A percentile compares a stretch with the other conserved stretches of the same genome.
These are phyloP conservation scores for Cymbopogon flexuosus DNA, from an alignment of 202 grass and related monocot species.

Conservation along the genomic window DNA sequence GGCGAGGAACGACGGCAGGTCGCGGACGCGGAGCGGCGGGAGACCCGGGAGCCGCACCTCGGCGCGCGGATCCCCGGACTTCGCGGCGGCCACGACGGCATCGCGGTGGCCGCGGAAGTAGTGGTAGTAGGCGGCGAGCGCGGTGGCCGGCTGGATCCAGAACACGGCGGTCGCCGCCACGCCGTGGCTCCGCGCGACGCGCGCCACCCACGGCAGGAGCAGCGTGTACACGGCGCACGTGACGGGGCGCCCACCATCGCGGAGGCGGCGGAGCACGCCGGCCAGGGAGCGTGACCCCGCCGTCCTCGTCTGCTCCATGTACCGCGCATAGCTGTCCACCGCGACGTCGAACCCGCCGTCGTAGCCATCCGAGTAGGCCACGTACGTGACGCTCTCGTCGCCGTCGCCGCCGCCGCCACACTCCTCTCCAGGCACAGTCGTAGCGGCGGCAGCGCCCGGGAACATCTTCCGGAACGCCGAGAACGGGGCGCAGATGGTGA, in stretches of 20 bases:
- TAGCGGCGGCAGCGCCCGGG: not conserved
- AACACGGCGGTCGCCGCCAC: slow-evolving; percentile 37
- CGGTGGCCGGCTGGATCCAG: slow-evolving; percentile 75
- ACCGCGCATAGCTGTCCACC: slow-evolving; percentile 22
- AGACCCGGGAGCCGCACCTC: slow-evolving; percentile 44
- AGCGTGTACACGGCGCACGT: slow-evolving; percentile 62
- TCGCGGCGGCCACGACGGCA: not conserved
- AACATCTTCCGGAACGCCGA: slow-evolving; percentile 67
- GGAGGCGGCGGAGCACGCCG: slow-evolving; percentile 20
- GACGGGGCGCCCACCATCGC: slow-evolving; percentile 29
- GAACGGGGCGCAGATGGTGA: slow-evolving; percentile 44
- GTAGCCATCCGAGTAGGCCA: slow-evolving; percentile 66
- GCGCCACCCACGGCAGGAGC: slow-evolving; percentile 49
- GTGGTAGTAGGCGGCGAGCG: slow-evolving; percentile 62
- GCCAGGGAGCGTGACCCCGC: slow-evolving; percentile 40
- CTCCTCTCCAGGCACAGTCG: not conserved
- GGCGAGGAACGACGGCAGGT: slow-evolving; percentile 70
- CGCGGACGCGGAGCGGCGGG: slow-evolving; percentile 39
- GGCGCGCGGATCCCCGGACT: not conserved
- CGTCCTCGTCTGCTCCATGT: slow-evolving; percentile 23
- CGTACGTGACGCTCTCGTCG: slow-evolving; percentile 14
- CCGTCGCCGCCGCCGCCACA: not conserved
- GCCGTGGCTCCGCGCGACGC: slow-evolving; percentile 35
- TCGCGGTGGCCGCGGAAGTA: slow-evolving; percentile 60
- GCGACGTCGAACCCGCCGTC: slow-evolving; percentile 56